Evolutionary conservation across 768 basidiomycete species (phyloP), one percentile per base, ranked within the genome.

Genomic region (Amanita molliuscula): DNA sequence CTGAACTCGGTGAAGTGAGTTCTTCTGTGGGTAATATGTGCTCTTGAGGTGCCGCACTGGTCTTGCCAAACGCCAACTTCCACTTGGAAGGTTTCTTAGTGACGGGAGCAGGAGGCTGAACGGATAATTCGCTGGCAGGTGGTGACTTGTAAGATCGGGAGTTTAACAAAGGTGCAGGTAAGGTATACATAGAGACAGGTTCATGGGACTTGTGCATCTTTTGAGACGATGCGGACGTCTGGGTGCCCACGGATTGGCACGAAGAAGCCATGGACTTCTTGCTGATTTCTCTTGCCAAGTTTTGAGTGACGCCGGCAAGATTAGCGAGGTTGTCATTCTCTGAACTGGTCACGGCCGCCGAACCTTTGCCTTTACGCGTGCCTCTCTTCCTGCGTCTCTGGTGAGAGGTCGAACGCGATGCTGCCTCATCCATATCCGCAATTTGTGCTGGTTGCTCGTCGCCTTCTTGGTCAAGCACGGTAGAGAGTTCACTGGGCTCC

Each of bases 81-180:
- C 91, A 84, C 60, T 82, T 88, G n/a, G 84, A 88, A 47, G 85
- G 72, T 71, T 91, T 91, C 73, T 89, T 91, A 50, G 75, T 69
- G 29, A 75, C 68, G 21, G 78, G 67, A 6, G 64, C 44, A 16
- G 58, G 56, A 20, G 58, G 38, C 20, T 48, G 54, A 50, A 58
- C 33, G 35, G 33, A 20, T 8, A 1, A 55, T 56, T 58, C 35
- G 33, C 38, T 18, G 50, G 23, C 20, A 53, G 31, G 44, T 61
- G 49, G 15, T 53, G 54, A 18, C 60, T 53, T 52, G 42, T 53
- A 58, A 36, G 60, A 57, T 40, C 61, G 54, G 16, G 47, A 55
- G 11, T 56, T 58, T 35, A 63, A 60, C 47, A 69, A 54, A 21
- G 65, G 62, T 25, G 65, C 58, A 8, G 73, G 73, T 53, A 76